phyloP scores from a whole-genome alignment of 768 basidiomycete species.

The Coprinellus micaceus region DNA sequence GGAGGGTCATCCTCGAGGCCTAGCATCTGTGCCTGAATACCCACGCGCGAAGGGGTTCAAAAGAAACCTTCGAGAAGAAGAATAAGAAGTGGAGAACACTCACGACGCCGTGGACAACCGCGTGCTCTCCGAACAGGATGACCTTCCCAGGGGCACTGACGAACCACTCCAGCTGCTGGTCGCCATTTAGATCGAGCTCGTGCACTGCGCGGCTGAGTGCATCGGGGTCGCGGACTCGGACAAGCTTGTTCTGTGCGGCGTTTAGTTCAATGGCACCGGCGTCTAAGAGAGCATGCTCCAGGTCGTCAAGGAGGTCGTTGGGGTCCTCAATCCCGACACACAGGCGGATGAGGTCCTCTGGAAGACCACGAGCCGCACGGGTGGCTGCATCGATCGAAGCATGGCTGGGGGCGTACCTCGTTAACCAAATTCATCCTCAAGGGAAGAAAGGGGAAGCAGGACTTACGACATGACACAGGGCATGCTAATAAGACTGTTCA shows the following conservation, averaged over 20 bases:
- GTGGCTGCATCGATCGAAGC: slow-evolving; percentile 95
- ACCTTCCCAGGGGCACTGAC: slow-evolving; percentile 97
- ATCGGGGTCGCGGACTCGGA: slow-evolving; percentile 34
- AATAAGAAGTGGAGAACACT: slow-evolving; percentile 33
- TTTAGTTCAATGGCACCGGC: slow-evolving; percentile 80
- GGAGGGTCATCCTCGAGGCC: not conserved
- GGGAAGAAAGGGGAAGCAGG: slow-evolving; percentile 4
- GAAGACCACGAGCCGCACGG: slow-evolving; percentile 94
- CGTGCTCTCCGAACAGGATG: slow-evolving; percentile 97
- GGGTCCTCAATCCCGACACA: slow-evolving; percentile 99
- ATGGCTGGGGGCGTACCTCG: slow-evolving; percentile 52
- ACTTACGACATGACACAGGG: slow-evolving; percentile 99
- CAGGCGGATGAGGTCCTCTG: slow-evolving; percentile 96
- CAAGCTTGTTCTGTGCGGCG: slow-evolving; percentile 49
- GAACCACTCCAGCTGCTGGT: slow-evolving; percentile 60
- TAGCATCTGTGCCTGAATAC: slow-evolving; percentile 1
- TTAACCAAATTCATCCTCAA: slow-evolving; percentile 11
- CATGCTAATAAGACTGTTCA: slow-evolving; percentile 98
- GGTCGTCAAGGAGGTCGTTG: slow-evolving; percentile 88
- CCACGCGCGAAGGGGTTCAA: slow-evolving; percentile 13
- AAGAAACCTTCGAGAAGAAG: slow-evolving; percentile 12
- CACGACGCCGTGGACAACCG: slow-evolving; percentile 95
- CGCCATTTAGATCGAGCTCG: slow-evolving; percentile 49
- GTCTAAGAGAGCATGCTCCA: slow-evolving; percentile 87
- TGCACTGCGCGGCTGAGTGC: slow-evolving; percentile 61